Evolutionary conservation across 345 rosid species (phyloP).

Genomic region (Pelargonium nanum): DNA sequence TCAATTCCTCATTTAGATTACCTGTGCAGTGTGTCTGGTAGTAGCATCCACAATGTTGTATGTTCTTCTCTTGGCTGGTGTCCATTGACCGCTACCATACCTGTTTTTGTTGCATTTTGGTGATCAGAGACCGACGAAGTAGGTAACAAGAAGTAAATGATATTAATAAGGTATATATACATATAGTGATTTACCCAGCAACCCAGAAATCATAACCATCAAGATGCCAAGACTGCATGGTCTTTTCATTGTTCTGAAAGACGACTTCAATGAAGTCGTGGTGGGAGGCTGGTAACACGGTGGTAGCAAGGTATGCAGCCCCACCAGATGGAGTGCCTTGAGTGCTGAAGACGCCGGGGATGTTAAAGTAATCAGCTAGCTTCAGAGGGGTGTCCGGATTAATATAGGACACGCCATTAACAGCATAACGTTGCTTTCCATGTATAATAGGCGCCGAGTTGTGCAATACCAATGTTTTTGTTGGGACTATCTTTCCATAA

Average conservation of each 20-base stretch:
- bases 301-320: conserved; percentile 12
- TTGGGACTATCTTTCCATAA: conserved; percentile 18
- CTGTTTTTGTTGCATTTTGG: conserved; percentile 4
- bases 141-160: background rate
- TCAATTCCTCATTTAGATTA: background rate
- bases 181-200: conserved; percentile 13
- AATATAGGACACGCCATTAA: conserved; percentile 15
- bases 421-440: conserved; percentile 19
- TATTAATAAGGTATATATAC: background rate
- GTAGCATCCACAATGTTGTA: conserved; percentile 18
- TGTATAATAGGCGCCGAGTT: conserved; percentile 19
- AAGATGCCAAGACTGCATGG: conserved; percentile 21
- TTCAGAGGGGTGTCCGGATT: conserved; percentile 19
- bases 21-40: conserved; percentile 23
- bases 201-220: conserved; percentile 25
- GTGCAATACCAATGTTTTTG: conserved; percentile 11
- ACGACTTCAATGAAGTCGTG: conserved; percentile 19
- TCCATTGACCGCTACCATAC: conserved; percentile 21
- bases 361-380: conserved; percentile 19
- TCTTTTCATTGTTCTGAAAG: conserved; percentile 18
- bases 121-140: background rate
- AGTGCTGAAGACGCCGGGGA: conserved; percentile 17
- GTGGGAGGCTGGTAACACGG: conserved; percentile 11
- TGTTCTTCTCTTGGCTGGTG: conserved; percentile 13
- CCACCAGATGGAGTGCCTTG: conserved; percentile 10